A percentile compares a stretch with the other conserved stretches of the same genome.
These are phyloP conservation scores for Thermoascus crustaceus DNA, from an alignment of 2,329 filamentous ascomycete species.

Conservation along the genomic window DNA sequence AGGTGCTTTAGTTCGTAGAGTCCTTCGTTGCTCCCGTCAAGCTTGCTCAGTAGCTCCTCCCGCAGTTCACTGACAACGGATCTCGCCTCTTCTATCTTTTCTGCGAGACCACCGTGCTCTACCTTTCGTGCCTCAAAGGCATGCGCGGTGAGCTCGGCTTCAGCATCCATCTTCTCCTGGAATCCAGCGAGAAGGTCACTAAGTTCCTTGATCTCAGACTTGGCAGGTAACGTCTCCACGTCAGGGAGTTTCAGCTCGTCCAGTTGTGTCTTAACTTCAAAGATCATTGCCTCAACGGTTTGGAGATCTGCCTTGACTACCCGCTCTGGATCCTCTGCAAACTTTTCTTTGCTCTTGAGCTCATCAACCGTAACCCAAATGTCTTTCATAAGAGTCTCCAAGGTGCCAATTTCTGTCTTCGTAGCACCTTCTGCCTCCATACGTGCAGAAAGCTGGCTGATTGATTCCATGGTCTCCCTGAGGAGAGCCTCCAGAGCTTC, in stretches of 20 bases:
- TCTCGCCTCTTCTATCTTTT: constrained; percentile 73
- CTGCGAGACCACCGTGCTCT: constrained; percentile 69
- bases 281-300: constrained; percentile 67
- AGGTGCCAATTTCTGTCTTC: constrained; percentile 67
- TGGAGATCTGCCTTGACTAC: constrained; percentile 77
- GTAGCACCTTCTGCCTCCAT: constrained; percentile 61
- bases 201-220: constrained; percentile 66
- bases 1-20: constrained; percentile 51
- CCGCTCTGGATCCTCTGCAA: constrained; percentile 47
- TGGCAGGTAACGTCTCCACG: constrained; percentile 61
- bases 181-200: constrained; percentile 63
- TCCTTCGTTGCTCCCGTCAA: constrained; percentile 65
- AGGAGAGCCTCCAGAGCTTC: constrained; percentile 59
- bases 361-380: constrained; percentile 70
- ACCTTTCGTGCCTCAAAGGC: constrained; percentile 76
- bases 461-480: constrained; percentile 64
- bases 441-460: constrained; percentile 58
- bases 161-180: constrained; percentile 53
- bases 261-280: constrained; percentile 75
- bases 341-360: constrained; percentile 41
- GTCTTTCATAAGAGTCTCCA: constrained; percentile 73
- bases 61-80: constrained; percentile 69
- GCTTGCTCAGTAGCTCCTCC: constrained; percentile 63
- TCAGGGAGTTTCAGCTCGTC: constrained; percentile 66
- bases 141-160: constrained; percentile 66